phyloP scores from a whole-genome alignment of 1,284 basidiomycete species.

The Ceratobasidium sp. region DNA sequence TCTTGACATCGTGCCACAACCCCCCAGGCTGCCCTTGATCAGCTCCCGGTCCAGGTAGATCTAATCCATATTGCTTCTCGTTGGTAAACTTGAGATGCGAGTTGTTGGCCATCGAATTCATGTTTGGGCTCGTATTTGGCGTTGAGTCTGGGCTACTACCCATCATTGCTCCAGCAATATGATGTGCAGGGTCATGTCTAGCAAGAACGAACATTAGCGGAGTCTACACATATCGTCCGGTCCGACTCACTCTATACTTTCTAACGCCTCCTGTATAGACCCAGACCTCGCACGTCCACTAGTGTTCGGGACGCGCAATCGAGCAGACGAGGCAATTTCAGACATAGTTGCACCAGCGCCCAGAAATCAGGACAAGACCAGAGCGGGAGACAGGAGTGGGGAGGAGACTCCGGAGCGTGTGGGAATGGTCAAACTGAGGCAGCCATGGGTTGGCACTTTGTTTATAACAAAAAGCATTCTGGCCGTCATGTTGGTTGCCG shows the following conservation, averaged over 20 bases:
- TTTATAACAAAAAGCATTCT: background rate
- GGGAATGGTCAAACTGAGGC: background rate
- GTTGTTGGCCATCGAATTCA: conserved; percentile 31
- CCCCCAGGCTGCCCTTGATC: background rate
- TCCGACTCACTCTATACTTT: conserved; percentile 20
- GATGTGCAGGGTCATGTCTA: conserved; percentile 31
- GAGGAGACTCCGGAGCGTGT: background rate
- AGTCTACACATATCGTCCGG: background rate
- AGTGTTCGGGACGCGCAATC: background rate
- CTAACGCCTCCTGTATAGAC: conserved; percentile 22
- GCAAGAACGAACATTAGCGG: background rate
- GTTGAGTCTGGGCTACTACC: conserved; percentile 14
- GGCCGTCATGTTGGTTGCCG: conserved; percentile 5
- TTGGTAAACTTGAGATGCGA: conserved; percentile 3
- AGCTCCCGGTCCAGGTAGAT: conserved; percentile 17
- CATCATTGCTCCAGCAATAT: conserved; percentile 32
- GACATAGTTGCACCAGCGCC: conserved; percentile 6
- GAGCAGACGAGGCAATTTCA: conserved; percentile 23
- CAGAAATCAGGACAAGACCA: background rate
- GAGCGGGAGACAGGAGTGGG: too few relatives aligned
- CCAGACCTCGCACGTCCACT: conserved; percentile 15
- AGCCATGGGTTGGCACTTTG: background rate
- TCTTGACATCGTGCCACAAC: conserved; percentile 45
- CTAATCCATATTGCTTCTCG: conserved; percentile 12
- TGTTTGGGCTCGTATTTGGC: conserved; percentile 22